phyloP scores from a whole-genome alignment of 306 rosid species.

The Datisca glomerata region DNA sequence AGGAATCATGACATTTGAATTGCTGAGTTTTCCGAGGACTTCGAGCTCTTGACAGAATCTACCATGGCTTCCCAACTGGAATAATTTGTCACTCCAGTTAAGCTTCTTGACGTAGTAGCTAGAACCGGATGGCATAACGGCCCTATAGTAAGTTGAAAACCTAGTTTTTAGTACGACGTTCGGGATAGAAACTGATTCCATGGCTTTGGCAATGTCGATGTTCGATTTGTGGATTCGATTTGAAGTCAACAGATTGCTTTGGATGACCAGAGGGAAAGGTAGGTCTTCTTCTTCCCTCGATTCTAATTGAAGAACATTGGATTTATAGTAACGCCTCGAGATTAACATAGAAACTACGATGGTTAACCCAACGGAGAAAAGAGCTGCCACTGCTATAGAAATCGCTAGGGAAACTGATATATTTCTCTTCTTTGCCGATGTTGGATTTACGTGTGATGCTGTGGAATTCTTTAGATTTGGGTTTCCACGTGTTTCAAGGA shows the following conservation, averaged over 20 bases:
- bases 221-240: slow-evolving; percentile 60
- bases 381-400: slow-evolving; percentile 36
- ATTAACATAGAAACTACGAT: slow-evolving; percentile 21
- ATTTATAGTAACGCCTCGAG: slow-evolving; percentile 32
- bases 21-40: slow-evolving; percentile 60
- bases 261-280: slow-evolving; percentile 32
- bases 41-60: slow-evolving; percentile 47
- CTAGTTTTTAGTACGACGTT: slow-evolving; percentile 57
- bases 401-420: slow-evolving; percentile 21
- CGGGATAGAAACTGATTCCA: slow-evolving; percentile 49
- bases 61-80: slow-evolving; percentile 43
- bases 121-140: slow-evolving; percentile 60
- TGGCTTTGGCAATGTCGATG: slow-evolving; percentile 61
- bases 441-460: not conserved
- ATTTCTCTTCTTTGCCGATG: slow-evolving; percentile 15
- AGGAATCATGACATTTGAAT: slow-evolving; percentile 90
- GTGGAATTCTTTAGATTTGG: not conserved
- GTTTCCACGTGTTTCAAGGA: slow-evolving; percentile 21
- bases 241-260: slow-evolving; percentile 43
- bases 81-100: slow-evolving; percentile 66
- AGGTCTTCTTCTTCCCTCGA: slow-evolving; percentile 30
- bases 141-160: slow-evolving; percentile 74
- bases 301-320: slow-evolving; percentile 29
- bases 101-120: slow-evolving; percentile 76
- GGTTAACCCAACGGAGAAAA: slow-evolving; percentile 26